Evolutionary conservation across 768 basidiomycete genomes (phyloP), one percentile per base, ranked within the genome.

Genomic region (Strobilomyces dryophilus): DNA sequence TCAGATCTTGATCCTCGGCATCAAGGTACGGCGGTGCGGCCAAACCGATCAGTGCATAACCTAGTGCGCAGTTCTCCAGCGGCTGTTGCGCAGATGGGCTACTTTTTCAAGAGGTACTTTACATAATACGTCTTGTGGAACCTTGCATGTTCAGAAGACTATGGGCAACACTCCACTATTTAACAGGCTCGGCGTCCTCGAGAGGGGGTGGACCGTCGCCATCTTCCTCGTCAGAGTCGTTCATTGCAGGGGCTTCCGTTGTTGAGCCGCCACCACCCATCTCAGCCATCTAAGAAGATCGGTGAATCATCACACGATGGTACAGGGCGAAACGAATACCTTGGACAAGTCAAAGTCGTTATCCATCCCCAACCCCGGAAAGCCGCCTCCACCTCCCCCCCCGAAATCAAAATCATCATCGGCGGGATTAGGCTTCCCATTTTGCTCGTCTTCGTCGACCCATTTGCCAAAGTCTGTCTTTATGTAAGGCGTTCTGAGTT

Each of bases 381-480:
- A 68, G 21, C 67, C 73, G 37, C 71, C 71, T 40, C 61, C 52
- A 5, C 54, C 67, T 41, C 39, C 39, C 3, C 8, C 6, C 9
- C n/a, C 44, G 8, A 29, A 29, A 29, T 18, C 31, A 8, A 35
- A 21, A 8, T 24, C 45, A 1, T 64, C 54, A 3, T 84, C 83
- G 2, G 71, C 67, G n/a, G 74, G 53, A 9, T 57, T 65, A 2
- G 69, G 60, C 21, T 72, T 79, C 47, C 77, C 87, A 37, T 90
- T 88, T 73, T 98, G 95, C 68, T 98, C 95, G 66, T 98, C 95
- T 74, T 98, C 95, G 65, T 98, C 95, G 39, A 89, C 87, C 94
- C 94, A 98, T 75, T 90, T 95, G 59, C 77, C 77, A 69, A 98
- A 98, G 71, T 98, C 92, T 42, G 93, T 97, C 80, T 97, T 98